phyloP scores from a whole-genome alignment of 495 filamentous ascomycete genomes.

The Aspergillus leporis region DNA sequence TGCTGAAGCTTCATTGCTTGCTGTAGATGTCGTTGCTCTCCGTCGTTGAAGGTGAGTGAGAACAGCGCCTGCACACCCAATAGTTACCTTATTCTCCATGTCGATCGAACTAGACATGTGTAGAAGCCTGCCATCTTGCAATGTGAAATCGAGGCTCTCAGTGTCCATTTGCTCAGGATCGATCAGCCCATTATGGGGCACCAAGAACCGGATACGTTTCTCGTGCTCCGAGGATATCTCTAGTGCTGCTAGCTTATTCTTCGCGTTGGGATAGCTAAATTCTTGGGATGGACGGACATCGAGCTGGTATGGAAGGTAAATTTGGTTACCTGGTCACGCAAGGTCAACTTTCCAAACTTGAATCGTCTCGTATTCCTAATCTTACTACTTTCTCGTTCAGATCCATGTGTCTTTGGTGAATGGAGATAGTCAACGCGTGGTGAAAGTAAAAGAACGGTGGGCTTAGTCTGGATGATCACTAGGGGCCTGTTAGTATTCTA shows the following conservation, averaged over 20 bases:
- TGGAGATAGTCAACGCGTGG: slow-evolving; percentile 63
- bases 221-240: slow-evolving; percentile 40
- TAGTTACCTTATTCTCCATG: slow-evolving; percentile 70
- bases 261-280: slow-evolving; percentile 72
- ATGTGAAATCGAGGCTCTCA: slow-evolving; percentile 50
- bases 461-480: slow-evolving; percentile 75
- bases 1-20: slow-evolving; percentile 49
- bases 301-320: slow-evolving; percentile 64
- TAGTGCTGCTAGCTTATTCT: slow-evolving; percentile 63
- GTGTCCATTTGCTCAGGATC: slow-evolving; percentile 44
- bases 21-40: slow-evolving; percentile 57
- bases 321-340: slow-evolving; percentile 32
- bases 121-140: slow-evolving; percentile 65
- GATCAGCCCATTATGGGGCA: slow-evolving; percentile 56
- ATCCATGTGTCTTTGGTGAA: slow-evolving; percentile 23
- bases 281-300: slow-evolving; percentile 74
- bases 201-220: slow-evolving; percentile 46
- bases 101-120: slow-evolving; percentile 74
- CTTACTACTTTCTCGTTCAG: slow-evolving; percentile 30
- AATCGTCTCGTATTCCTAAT: neutral
- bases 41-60: slow-evolving; percentile 76
- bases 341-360: neutral
- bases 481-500: slow-evolving; percentile 19
- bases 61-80: slow-evolving; percentile 85
- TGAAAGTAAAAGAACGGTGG: slow-evolving; percentile 77